Evolutionary conservation across 1,284 basidiomycete genomes (phyloP).

Genomic region (Ceratobasidium papillatum): DNA sequence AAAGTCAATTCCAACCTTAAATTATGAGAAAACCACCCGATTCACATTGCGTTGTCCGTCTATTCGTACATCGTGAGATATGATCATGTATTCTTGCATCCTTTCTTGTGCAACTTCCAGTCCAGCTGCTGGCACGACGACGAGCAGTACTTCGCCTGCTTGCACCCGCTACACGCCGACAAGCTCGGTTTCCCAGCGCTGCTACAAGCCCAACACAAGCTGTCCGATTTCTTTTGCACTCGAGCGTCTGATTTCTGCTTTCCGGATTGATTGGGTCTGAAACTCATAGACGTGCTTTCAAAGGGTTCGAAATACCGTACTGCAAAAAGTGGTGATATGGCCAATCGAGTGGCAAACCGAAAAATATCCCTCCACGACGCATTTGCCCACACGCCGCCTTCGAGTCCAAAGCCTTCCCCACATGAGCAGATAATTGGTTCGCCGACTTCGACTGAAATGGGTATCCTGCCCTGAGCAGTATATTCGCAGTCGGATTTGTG

Average conservation of each 20-base stretch:
- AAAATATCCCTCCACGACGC: background rate
- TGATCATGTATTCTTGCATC: too few species aligned
- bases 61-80: too few species aligned
- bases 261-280: background rate
- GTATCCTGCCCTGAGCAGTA: background rate
- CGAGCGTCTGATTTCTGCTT: background rate
- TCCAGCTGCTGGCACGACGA: background rate
- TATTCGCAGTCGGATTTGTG: constrained; percentile 12
- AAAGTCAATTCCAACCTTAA: too few species aligned
- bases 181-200: background rate
- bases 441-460: background rate
- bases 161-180: background rate
- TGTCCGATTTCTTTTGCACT: background rate
- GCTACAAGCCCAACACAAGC: background rate
- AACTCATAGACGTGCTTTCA: background rate
- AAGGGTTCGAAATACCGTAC: background rate
- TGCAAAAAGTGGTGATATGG: constrained; percentile 3
- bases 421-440: background rate
- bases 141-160: background rate
- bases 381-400: background rate
- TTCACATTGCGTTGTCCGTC: too few species aligned
- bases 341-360: background rate
- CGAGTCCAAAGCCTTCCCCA: constrained; percentile 5
- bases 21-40: too few species aligned
- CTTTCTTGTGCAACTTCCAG: background rate